phyloP scores from a whole-genome alignment of 2,329 filamentous ascomycete genomes.

The Botryosphaeria dothidea region DNA sequence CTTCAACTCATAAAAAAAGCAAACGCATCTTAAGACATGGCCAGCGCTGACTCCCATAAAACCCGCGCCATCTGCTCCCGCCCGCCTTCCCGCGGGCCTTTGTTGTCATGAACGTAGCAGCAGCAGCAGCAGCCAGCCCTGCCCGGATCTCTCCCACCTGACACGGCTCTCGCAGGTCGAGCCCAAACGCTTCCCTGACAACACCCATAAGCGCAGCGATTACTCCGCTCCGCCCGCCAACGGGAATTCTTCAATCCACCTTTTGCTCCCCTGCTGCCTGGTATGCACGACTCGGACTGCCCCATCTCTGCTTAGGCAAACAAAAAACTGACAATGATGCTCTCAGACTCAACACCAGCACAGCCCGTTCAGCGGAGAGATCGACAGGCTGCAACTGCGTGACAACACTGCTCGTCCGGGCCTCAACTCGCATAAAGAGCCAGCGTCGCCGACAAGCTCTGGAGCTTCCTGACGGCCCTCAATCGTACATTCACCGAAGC shows the following conservation, averaged over 20 bases:
- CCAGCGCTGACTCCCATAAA: constrained; percentile 10
- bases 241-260: neutral
- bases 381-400: constrained; percentile 14
- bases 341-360: constrained; percentile 11
- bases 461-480: neutral
- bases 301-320: neutral
- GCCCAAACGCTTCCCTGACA: constrained; percentile 16
- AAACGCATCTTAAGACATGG: constrained; percentile 6
- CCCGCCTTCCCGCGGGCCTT: constrained; percentile 11
- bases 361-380: constrained; percentile 15
- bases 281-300: constrained; percentile 6
- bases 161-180: constrained; percentile 15
- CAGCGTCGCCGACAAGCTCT: neutral
- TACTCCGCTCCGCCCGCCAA: constrained; percentile 10
- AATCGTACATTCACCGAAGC: neutral
- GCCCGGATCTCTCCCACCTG: constrained; percentile 12
- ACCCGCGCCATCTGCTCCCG: neutral
- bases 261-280: constrained; percentile 4
- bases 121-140: constrained; percentile 4
- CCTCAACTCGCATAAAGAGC: neutral
- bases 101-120: constrained; percentile 3
- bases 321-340: neutral
- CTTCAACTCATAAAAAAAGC: constrained; percentile 14
- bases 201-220: constrained; percentile 7
- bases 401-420: neutral